phyloP scores from a whole-genome alignment of 2,329 filamentous ascomycete genomes.

The Colletotrichum sp. region DNA sequence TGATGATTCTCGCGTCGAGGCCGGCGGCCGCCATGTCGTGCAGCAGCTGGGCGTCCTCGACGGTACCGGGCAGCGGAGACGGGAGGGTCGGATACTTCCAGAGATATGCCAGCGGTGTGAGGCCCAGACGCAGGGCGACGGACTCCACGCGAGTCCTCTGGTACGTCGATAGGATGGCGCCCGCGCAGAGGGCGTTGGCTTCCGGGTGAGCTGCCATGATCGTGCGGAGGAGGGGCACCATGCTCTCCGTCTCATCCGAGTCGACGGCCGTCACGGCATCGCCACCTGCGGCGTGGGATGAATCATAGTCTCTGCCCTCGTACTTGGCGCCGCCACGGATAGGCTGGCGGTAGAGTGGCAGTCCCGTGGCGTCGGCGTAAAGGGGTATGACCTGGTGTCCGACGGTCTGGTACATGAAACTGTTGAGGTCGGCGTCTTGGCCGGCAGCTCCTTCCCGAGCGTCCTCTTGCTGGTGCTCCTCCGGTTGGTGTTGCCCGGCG shows the following conservation, averaged over 20 bases:
- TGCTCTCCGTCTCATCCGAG: conserved; percentile 87
- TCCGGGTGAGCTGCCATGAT: conserved; percentile 75
- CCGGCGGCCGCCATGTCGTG: conserved; percentile 80
- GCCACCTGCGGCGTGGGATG: conserved; percentile 21
- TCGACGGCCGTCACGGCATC: conserved; percentile 17
- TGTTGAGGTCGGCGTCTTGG: conserved; percentile 71
- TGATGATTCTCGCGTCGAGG: conserved; percentile 90
- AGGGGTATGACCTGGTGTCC: conserved; percentile 87
- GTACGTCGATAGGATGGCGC: conserved; percentile 93
- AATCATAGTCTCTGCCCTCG: conserved; percentile 72
- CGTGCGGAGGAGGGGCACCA: conserved; percentile 74
- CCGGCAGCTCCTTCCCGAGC: conserved; percentile 6
- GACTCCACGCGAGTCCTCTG: conserved; percentile 96
- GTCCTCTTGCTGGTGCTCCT: background rate
- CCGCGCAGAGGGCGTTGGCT: conserved; percentile 86
- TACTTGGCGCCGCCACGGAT: conserved; percentile 77
- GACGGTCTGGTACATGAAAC: conserved; percentile 99
- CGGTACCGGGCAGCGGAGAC: conserved; percentile 33
- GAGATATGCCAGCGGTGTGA: conserved; percentile 83
- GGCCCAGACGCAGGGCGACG: conserved; percentile 81
- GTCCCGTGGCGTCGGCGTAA: conserved; percentile 77
- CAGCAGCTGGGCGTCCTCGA: conserved; percentile 65
- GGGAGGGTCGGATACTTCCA: conserved; percentile 89
- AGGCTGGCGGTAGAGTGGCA: conserved; percentile 83
- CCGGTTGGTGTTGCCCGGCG: background rate